Evolutionary conservation across 768 basidiomycete species (phyloP).

Genomic region (Mycena amicta): DNA sequence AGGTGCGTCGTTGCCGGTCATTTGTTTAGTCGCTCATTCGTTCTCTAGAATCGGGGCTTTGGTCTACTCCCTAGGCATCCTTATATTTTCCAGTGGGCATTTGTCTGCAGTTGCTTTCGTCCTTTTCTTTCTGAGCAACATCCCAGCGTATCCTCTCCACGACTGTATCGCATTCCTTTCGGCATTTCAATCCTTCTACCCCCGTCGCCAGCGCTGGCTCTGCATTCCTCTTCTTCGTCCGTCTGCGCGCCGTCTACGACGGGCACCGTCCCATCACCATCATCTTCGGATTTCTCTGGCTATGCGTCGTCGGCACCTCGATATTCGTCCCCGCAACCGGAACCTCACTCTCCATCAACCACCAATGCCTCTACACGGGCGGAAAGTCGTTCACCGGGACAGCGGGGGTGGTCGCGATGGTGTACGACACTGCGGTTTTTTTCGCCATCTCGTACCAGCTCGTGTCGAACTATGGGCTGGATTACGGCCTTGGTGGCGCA

Average conservation of each 20-base stretch:
- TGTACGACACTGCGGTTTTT: constrained; percentile 35
- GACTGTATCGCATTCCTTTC: background rate
- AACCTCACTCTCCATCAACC: constrained; percentile 22
- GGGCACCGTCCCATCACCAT: constrained; percentile 23
- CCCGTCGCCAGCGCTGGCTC: constrained; percentile 24
- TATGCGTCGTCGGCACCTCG: constrained; percentile 29
- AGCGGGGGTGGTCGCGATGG: constrained; percentile 22
- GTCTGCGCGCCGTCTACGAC: constrained; percentile 29
- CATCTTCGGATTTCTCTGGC: constrained; percentile 34
- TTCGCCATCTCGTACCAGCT: constrained; percentile 34
- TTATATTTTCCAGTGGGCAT: constrained; percentile 26
- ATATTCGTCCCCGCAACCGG: constrained; percentile 29
- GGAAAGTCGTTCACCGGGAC: constrained; percentile 20
- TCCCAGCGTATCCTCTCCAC: constrained; percentile 1
- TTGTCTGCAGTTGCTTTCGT: background rate
- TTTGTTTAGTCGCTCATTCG: background rate
- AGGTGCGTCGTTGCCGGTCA: background rate
- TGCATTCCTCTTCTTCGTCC: constrained; percentile 33
- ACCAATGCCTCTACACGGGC: constrained; percentile 27
- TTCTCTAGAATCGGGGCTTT: constrained; percentile 16
- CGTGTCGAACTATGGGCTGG: constrained; percentile 12
- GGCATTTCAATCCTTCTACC: constrained; percentile 21
- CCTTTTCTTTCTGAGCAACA: background rate
- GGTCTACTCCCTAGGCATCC: constrained; percentile 14
- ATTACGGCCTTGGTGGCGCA: background rate